phyloP scores from a whole-genome alignment of 2,329 filamentous ascomycete genomes.

The Arachnomyces sp. region DNA sequence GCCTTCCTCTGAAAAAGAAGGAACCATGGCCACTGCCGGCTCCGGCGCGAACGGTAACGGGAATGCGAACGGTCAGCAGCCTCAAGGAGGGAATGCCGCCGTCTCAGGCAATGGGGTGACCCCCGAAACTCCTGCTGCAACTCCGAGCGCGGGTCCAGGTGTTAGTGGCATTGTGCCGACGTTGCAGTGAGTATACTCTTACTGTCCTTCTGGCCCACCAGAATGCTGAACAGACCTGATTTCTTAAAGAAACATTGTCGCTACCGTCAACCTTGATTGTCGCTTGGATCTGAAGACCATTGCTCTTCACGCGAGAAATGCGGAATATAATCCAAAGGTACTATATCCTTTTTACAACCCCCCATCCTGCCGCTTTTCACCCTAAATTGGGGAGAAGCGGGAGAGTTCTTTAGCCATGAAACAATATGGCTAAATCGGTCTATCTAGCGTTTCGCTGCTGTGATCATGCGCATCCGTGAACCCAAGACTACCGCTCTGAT shows the following conservation, averaged over 20 bases:
- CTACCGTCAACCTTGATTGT: slow-evolving; percentile 96
- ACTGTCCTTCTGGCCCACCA: slow-evolving; percentile 38
- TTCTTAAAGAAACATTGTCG: slow-evolving; percentile 84
- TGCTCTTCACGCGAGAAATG: slow-evolving; percentile 93
- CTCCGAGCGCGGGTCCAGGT: slow-evolving; percentile 72
- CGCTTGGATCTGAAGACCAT: slow-evolving; percentile 98
- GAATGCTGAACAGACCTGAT: slow-evolving; percentile 41
- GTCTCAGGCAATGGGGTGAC: slow-evolving; percentile 68
- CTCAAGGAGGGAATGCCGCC: slow-evolving; percentile 51
- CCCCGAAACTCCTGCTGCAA: slow-evolving; percentile 85
- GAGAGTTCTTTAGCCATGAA: slow-evolving; percentile 24
- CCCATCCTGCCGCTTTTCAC: slow-evolving; percentile 27
- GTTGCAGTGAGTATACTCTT: slow-evolving; percentile 80
- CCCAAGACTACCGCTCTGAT: slow-evolving; percentile 97
- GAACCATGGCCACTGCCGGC: slow-evolving; percentile 40
- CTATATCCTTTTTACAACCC: slow-evolving; percentile 25
- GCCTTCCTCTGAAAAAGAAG: slow-evolving; percentile 64
- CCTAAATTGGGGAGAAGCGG: slow-evolving; percentile 23
- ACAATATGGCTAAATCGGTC: slow-evolving; percentile 39
- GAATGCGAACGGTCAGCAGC: slow-evolving; percentile 37
- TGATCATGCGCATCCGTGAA: slow-evolving; percentile 99
- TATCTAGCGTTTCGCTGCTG: slow-evolving; percentile 86
- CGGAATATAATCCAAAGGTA: slow-evolving; percentile 98
- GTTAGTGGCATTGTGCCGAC: slow-evolving; percentile 87
- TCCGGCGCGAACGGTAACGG: slow-evolving; percentile 41